These are phyloP conservation scores for Penicilliopsis zonata DNA, from an alignment of 495 filamentous ascomycete species.

Conservation along the genomic window DNA sequence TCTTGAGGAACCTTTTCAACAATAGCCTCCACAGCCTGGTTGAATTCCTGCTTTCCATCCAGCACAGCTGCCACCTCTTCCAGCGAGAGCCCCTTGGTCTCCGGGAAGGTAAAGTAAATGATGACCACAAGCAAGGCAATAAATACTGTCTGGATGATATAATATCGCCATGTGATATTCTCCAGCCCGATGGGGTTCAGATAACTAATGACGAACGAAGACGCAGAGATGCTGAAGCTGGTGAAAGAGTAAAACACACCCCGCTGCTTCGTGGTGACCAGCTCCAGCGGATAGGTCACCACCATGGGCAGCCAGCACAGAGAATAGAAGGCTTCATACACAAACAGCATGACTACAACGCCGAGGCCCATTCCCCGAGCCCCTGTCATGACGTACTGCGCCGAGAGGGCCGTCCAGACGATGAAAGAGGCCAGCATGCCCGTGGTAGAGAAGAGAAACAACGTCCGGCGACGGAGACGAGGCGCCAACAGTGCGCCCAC, in stretches of 20 bases:
- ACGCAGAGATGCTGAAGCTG: constrained; percentile 46
- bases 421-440: constrained; percentile 46
- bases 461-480: constrained; percentile 41
- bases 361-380: constrained; percentile 36
- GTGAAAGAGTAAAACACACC: constrained; percentile 56
- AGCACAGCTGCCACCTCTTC: constrained; percentile 53
- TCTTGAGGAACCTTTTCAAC: no score
- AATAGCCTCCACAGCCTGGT: no score
- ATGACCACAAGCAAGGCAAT: constrained; percentile 42
- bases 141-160: constrained; percentile 48
- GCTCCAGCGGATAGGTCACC: constrained; percentile 50
- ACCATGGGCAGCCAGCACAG: constrained; percentile 49
- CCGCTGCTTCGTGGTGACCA: constrained; percentile 50
- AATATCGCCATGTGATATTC: constrained; percentile 40
- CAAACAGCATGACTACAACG: constrained; percentile 46
- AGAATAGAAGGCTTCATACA: constrained; percentile 44
- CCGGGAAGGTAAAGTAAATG: constrained; percentile 52
- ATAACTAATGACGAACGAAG: constrained; percentile 39
- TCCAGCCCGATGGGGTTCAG: constrained; percentile 48
- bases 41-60: no score
- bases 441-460: constrained; percentile 42
- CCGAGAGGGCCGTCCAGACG: constrained; percentile 42
- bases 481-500: constrained; percentile 43
- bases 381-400: constrained; percentile 34
- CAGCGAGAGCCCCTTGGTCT: constrained; percentile 50